Base-by-base conservation (phyloP, 129 eudicot genomes). In the Artemisia tridentata region DNA sequence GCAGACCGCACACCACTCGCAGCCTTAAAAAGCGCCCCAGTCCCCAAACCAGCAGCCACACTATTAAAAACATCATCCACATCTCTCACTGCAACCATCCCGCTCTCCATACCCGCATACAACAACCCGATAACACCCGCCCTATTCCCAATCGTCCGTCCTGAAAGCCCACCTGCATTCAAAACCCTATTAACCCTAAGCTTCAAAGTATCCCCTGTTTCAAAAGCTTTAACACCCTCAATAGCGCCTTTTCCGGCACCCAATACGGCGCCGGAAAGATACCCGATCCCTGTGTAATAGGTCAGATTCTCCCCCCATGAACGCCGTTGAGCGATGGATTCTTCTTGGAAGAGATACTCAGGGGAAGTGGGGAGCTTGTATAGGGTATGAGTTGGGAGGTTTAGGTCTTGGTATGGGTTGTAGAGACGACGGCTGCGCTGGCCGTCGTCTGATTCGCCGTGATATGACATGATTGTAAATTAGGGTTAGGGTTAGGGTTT, bases 251-350 rank as follows among this genome's bases (percentile, higher is more conserved):
- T 84, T 13, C 72, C 78, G 67, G 88, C 95, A 16, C 98, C 98
- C 53, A 72, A 47, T 3, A 77, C 67, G 1, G 98, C 85, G 60
- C 98, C 98, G 80, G 83, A 76, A 48, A 89, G 87, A 73, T 92
- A 92, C 10, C 92, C 95, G 71, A 85, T 85, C 3, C 98, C 98
- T 76, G 98, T 92, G 83, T 89, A 92, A 79, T 92, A 92, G 23
- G 98, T 92, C 1, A 92, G 83, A 56, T 92, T 92, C 46, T 92
- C 98, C 3, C 98, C 96, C 98, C 98, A 92, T 11, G 98, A 92
- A 3, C 98, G 91, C 58, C 95, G 95, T 69, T 92, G 95, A 13
- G 83, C 92, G 69, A 81, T 10, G 75, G 98, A 69, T 75, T 92
- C 98, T 81, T 92, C 98, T 49, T 87, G 86, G 76, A 92, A 92